Percentiles rank a stretch among this genome's conserved stretches.
These are phyloP conservation scores for Pelargonium myrrhifolium DNA, from an alignment of 441 rosid species.

Conservation along the genomic window DNA sequence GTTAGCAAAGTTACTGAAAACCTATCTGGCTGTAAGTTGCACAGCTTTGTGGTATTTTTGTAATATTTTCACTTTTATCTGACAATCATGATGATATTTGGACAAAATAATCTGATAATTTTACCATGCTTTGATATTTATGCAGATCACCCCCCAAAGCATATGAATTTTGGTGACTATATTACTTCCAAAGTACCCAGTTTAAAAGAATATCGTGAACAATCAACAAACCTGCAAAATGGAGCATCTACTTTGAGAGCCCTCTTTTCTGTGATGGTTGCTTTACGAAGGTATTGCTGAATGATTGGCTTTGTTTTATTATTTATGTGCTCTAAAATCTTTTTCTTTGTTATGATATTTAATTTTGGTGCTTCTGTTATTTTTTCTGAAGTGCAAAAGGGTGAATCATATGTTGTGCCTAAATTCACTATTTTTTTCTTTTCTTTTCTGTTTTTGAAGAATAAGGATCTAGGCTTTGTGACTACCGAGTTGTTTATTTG, in stretches of 20 bases:
- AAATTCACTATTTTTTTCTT: too few species aligned
- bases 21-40: slow-evolving; percentile 82
- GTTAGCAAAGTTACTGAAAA: slow-evolving; percentile 67
- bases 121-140: slow-evolving; percentile 19
- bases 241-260: slow-evolving; percentile 53
- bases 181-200: slow-evolving; percentile 64
- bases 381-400: too few species aligned
- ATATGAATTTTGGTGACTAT: slow-evolving; percentile 51
- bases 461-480: not conserved
- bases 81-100: not conserved
- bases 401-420: too few species aligned
- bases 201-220: slow-evolving; percentile 48
- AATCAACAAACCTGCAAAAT: slow-evolving; percentile 38
- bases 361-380: not conserved
- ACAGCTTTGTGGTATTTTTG: slow-evolving; percentile 5
- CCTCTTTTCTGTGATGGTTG: slow-evolving; percentile 68
- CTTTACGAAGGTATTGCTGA: slow-evolving; percentile 58
- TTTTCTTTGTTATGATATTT: not conserved
- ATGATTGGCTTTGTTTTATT: not conserved
- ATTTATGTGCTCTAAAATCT: not conserved
- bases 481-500: not conserved
- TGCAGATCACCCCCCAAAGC: slow-evolving; percentile 68
- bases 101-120: not conserved
- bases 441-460: too few species aligned
- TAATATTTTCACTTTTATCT: slow-evolving; percentile 8